phyloP scores from a whole-genome alignment of 495 filamentous ascomycete species.

The Cenococcum geophilum region DNA sequence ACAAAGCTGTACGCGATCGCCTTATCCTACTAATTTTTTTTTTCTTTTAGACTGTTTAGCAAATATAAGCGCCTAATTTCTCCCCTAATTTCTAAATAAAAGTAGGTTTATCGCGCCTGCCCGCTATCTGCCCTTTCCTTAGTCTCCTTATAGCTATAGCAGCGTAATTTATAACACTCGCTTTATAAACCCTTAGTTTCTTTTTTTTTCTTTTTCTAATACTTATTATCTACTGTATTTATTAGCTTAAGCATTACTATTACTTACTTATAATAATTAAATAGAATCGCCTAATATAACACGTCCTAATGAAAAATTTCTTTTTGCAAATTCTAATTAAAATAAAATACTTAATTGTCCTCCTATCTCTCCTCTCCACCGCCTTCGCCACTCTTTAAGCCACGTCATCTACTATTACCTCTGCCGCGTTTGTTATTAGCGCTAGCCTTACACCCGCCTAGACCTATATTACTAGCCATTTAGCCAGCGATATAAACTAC shows the following conservation, averaged over 20 bases:
- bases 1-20: background rate
- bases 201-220: background rate
- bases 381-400: slow-evolving; percentile 24
- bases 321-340: slow-evolving; percentile 7
- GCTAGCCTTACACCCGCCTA: slow-evolving; percentile 39
- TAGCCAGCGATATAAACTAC: slow-evolving; percentile 48
- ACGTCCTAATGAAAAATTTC: background rate
- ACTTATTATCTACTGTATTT: background rate
- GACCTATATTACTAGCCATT: slow-evolving; percentile 43
- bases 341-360: slow-evolving; percentile 30
- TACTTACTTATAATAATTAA: background rate
- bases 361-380: slow-evolving; percentile 12
- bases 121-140: background rate
- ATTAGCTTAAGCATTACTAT: background rate
- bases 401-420: slow-evolving; percentile 12
- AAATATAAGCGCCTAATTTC: background rate
- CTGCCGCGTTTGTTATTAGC: slow-evolving; percentile 25
- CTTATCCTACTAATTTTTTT: background rate
- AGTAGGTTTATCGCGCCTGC: too few species aligned
- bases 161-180: background rate
- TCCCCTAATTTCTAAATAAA: background rate
- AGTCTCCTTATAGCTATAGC: background rate
- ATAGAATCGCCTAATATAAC: background rate
- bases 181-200: background rate
- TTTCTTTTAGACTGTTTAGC: background rate